Evolutionary conservation across 768 basidiomycete species (phyloP), one percentile per base, ranked within the genome.

Genomic region (Naganishia kalamii): DNA sequence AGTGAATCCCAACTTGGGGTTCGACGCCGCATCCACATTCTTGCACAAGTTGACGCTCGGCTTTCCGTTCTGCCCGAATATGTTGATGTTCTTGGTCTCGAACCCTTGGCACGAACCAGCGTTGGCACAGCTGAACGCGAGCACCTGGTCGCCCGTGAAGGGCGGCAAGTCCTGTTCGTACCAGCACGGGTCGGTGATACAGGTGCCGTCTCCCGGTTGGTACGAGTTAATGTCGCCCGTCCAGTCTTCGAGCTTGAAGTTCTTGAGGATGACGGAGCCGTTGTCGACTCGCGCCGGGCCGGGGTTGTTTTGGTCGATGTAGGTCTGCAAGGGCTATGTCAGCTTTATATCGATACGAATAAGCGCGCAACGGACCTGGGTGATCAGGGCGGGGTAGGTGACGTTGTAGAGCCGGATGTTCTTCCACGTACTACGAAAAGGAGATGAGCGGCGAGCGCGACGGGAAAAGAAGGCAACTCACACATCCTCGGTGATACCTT

Each of bases 301-400:
- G 1, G 65, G 60, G 60, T 62, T 62, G 60, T 62, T 62, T 23
- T 62, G 60, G 47, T 62, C 60, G 19, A 62, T 32, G 30, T 62
- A 62, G 29, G 60, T 62, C 60, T 62, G 30, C 2, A 35, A 33
- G 32, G 32, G 17, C 11, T 8, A 29, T 30, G 6, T 3, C 17
- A n/a, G 44, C 19, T 60, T 65, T 11, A 52, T 67, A 19, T 68
- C 52, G 29, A 32, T 15, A 8, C 11, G 61, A 1, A 30, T 27
- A 41, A 17, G 27, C 1, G 62, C 3, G 41, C 7, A 15, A 59
- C 71, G 82, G 77, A 80, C 82, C 71, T 83, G 82, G 0, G 82
- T 83, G 64, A 83, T 76, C 70, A 81, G 82, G 44, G 82, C 80
- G 13, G 80, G 80, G 62, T 80, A 65, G 13, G 82, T 82, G 30